Evolutionary conservation across 208 protist species (phyloP).

Genomic region (Leishmania major): DNA sequence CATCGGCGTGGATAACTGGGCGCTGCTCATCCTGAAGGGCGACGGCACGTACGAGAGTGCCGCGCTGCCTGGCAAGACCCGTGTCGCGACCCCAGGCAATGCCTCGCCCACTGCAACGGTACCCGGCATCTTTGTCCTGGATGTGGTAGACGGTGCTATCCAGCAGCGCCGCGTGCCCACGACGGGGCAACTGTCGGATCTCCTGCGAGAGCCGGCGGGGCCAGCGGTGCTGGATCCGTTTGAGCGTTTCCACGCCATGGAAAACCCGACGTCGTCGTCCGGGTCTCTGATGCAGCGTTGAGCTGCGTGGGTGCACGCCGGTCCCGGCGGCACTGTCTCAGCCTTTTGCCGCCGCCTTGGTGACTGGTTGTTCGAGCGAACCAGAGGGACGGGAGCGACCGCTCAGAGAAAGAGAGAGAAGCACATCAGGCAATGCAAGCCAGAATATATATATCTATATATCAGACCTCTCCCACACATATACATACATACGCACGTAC

Average conservation of each 20-base stretch:
- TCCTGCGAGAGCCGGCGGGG: conserved; percentile 61
- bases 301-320: background rate
- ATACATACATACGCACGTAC: background rate
- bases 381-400: background rate
- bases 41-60: conserved; percentile 78
- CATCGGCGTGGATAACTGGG: conserved; percentile 88
- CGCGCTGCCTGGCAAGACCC: conserved; percentile 52
- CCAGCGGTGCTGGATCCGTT: conserved; percentile 78
- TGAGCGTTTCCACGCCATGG: conserved; percentile 84
- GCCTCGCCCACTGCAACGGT: conserved; percentile 8
- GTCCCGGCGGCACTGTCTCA: background rate
- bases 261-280: conserved; percentile 73
- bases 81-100: conserved; percentile 15
- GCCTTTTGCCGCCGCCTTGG: background rate
- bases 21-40: conserved; percentile 70
- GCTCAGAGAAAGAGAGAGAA: background rate
- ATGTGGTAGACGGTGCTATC: conserved; percentile 61
- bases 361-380: background rate
- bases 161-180: conserved; percentile 21
- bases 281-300: conserved; percentile 47
- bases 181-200: conserved; percentile 43
- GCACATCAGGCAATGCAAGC: background rate
- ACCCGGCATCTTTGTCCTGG: conserved; percentile 64
- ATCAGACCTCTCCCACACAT: background rate
- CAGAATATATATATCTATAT: background rate